Evolutionary conservation across 441 rosid species (phyloP), one percentile per base, ranked within the genome.

Genomic region (Gossypium schwendimanii): DNA sequence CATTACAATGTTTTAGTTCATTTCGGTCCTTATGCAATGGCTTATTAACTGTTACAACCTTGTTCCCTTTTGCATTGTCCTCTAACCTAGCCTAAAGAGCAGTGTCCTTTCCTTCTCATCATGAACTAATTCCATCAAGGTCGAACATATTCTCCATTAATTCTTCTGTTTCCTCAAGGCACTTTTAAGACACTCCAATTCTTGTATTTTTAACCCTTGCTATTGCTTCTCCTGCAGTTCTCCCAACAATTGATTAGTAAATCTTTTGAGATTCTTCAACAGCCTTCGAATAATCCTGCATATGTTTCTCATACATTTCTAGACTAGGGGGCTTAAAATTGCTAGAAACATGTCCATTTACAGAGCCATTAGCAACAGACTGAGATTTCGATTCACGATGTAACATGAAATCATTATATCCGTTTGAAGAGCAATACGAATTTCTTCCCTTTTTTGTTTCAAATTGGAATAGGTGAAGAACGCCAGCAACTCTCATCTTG

Each of bases 361-460:
- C 80, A 54, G 89, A 81, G 75, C 86, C 86, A 73, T 80, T 83
- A 75, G 89, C 88, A 77, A 79, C 80, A 76, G 95, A 87, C 70
- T 91, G 86, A 55, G 96, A 95, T 83, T 93, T 95, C 70, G 99
- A 91, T 82, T 95, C 93, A 64, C 97, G 94, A 15, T 97, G 91
- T 81, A 95, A 75, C 99, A 95, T 95, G 70, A 95, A 97, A 84
- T 95, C 99, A 73, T 95, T 78, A 95, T 95, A 82, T 93, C 98
- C 60, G 98, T 95, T 82, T 95, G 98, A 75, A 93, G 90, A 70
- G 98, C 98, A 69, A 95, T 97, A 84, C 98, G 93, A 67, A 95
- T 90, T 84, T 95, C 99, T 83, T 95, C 99, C 78, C 97, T 95
- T 98, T 83, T 93, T 95, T 20, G 98, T 91, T 82, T 95, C 99